Conservation (phyloP, 352 stramenopile genomes). For the Vaucheria bursata region DNA sequence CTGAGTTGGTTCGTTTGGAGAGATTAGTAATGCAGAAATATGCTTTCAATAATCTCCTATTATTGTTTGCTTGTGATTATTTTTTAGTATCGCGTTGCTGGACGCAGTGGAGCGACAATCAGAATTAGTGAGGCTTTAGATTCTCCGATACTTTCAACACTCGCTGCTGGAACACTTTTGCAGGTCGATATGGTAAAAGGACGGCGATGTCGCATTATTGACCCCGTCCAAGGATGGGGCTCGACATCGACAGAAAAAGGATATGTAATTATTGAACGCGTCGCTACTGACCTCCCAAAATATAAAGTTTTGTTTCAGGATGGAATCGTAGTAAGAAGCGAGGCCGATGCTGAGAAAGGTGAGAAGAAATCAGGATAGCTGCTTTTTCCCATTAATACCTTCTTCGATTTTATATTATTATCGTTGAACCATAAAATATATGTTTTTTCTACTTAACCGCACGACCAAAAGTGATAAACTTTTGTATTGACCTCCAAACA, state of each 20-base stretch:
- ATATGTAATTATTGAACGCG: slow-evolving; percentile 33
- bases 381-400: too few species aligned
- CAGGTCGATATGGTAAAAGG: slow-evolving; percentile 25
- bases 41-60: too few species aligned
- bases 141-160: slow-evolving; percentile 27
- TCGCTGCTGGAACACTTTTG: slow-evolving; percentile 27
- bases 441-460: too few species aligned
- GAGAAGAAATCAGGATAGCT: too few species aligned
- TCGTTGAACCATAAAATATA: too few species aligned
- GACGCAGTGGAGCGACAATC: slow-evolving; percentile 31
- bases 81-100: slow-evolving; percentile 24
- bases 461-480: too few species aligned
- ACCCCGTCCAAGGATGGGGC: slow-evolving; percentile 31
- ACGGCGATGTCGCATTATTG: slow-evolving; percentile 34
- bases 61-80: too few species aligned
- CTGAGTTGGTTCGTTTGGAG: too few species aligned
- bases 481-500: too few species aligned
- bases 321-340: slow-evolving; percentile 24
- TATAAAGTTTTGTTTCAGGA: slow-evolving; percentile 32
- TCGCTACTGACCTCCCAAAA: slow-evolving; percentile 1
- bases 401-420: too few species aligned
- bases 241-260: slow-evolving; percentile 36
- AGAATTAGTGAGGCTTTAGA: slow-evolving; percentile 19
- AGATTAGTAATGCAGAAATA: too few species aligned
- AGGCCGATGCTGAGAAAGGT: slow-evolving; percentile 27